Evolutionary conservation across 805 yeast genomes (phyloP).

Genomic region (Saccharomycopsis fibuligera): DNA sequence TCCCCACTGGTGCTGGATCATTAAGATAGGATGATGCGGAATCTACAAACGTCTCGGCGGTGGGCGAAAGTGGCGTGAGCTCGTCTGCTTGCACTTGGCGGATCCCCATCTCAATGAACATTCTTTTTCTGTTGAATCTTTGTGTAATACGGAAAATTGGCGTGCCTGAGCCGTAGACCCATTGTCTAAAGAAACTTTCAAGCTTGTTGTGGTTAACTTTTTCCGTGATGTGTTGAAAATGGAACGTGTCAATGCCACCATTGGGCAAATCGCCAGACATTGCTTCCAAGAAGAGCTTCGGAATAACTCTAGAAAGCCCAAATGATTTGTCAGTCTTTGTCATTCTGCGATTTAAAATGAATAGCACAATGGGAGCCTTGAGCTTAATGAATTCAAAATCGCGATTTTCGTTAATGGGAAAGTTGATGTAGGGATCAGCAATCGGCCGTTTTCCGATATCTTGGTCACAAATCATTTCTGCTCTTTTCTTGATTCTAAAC

Average conservation of each 20-base stretch:
- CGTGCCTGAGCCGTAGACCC: slow-evolving; percentile 87
- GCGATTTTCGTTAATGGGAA: slow-evolving; percentile 45
- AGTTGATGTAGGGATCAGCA: slow-evolving; percentile 60
- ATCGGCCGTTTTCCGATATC: slow-evolving; percentile 80
- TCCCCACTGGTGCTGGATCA: slow-evolving; percentile 20
- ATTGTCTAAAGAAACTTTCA: slow-evolving; percentile 80
- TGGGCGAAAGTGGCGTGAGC: slow-evolving; percentile 29
- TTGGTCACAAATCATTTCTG: slow-evolving; percentile 60
- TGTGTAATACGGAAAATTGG: slow-evolving; percentile 89
- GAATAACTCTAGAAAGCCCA: slow-evolving; percentile 85
- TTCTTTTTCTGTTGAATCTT: slow-evolving; percentile 85
- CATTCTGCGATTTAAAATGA: slow-evolving; percentile 84
- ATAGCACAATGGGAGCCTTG: slow-evolving; percentile 81
- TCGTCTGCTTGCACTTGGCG: slow-evolving; percentile 80
- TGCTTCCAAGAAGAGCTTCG: slow-evolving; percentile 85
- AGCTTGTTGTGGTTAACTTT: slow-evolving; percentile 83
- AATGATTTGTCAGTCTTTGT: slow-evolving; percentile 92
- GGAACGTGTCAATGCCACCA: slow-evolving; percentile 70
- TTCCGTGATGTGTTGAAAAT: slow-evolving; percentile 91
- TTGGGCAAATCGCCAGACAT: slow-evolving; percentile 89
- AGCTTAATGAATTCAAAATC: slow-evolving; percentile 60
- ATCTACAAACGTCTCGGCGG: slow-evolving; percentile 32
- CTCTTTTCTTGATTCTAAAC: slow-evolving; percentile 56
- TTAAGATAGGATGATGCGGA: slow-evolving; percentile 28
- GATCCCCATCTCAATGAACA: slow-evolving; percentile 90